Evolutionary conservation across 495 filamentous ascomycete genomes (phyloP), one percentile per base, ranked within the genome.

Genomic region (Penicillium bialowiezense): DNA sequence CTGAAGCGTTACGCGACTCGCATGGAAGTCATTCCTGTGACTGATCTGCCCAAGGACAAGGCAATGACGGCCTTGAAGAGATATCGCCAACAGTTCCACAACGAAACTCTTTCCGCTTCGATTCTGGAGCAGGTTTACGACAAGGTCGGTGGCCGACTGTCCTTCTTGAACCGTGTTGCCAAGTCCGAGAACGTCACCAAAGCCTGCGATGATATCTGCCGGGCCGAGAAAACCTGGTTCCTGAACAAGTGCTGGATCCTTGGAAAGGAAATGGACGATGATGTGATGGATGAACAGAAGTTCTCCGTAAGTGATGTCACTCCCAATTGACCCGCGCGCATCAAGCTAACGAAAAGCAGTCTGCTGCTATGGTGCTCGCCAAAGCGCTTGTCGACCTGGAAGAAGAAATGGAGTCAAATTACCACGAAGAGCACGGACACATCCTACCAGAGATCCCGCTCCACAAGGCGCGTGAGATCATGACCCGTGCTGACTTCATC

Each of bases 271-370:
- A 97, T 97, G 91, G 93, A 98, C 56, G 93, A 98, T 71, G 93
- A 98, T 68, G 93, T 97, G 32, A 97, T 98, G 93, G 90, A 97
- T 60, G 86, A 97, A 69, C 93, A 97, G 56, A 98, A 98, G 63
- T 93, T 87, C 70, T 86, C 92, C 24, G 86, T 90, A 68, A 66
- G 84, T 74, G 28, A 10, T 29, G 1, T 10, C 31, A 7, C 15
- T 28, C 10, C 7, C n/a, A 21, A 23, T n/a, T 35, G 29, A 28
- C 17, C 20, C 9, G n/a, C 21, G 34, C 24, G 3, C 33, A 5
- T 14, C 10, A 35, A 12, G 2, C 38, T 51, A 45, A 48, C 51
- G 52, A 50, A 33, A 40, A 12, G 39, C 29, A 90, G 79, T 88
- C 90, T 10, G 90, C 92, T 7, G 91, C 93, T 13, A 93, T 97